Base-by-base conservation (phyloP, 2,329 filamentous ascomycete species). In the Paecilomyces formosus region DNA sequence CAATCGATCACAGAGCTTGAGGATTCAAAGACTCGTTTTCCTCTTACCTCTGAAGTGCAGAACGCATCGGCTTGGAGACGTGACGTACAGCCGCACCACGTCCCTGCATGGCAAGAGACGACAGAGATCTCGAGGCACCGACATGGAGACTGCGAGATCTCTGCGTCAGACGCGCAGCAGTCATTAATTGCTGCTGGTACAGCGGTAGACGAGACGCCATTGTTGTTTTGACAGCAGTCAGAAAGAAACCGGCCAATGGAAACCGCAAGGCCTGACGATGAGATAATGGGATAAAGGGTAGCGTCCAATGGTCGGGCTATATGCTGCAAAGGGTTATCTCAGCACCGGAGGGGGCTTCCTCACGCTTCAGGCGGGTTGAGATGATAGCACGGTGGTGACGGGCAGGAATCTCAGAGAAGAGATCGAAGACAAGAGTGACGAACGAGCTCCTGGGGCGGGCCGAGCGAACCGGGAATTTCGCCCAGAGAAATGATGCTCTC, bases 121-220 rank as follows among this genome's bases (percentile, higher is more conserved):
- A 61, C 58, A 73, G 59, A 65, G 59, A 65, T 65, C 68, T 68
- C 54, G 61, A 64, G 31, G 60, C 52, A 57, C 61, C 59, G 18
- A 61, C 50, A 28, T 55, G 59, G 39, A 65, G 60, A 58, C 58
- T 63, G 57, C 65, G 64, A 58, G 68, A 67, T 58, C 65, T 65
- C 60, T 65, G 63, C 56, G 67, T 58, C 54, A 62, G 62, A 51
- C 69, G 68, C 61, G 69, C 58, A 61, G 70, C 58, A 63, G 64
- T 62, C 55, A 67, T 67, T 61, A 74, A 57, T 54, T 64, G 65
- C 60, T 73, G 72, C 60, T 60, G 72, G 56, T 65, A 62, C 52
- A 75, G 60, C 57, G 73, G 69, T 63, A 76, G 67, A 62, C 74
- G 72, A 69, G 70, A 70, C 67, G 72, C 70, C 74, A 76, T 76